A percentile compares a stretch with the other conserved stretches of the same genome.
These are phyloP conservation scores for Torulaspora maleeae DNA, from an alignment of 805 yeast genomes.

Conservation along the genomic window DNA sequence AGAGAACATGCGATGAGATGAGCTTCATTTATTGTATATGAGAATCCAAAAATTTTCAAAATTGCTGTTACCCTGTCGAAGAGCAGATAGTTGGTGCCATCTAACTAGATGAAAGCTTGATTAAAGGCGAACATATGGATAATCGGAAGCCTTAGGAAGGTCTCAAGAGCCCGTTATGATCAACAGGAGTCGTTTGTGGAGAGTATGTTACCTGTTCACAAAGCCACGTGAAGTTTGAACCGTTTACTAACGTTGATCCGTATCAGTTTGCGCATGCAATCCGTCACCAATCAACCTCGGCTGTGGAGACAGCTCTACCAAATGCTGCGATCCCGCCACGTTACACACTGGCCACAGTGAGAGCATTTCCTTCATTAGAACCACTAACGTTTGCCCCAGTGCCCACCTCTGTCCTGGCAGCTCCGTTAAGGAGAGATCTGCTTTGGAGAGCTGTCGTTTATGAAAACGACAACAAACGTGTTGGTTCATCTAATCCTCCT, in stretches of 20 bases:
- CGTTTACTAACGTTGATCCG: constrained; percentile 3
- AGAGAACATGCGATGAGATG: constrained; percentile 15
- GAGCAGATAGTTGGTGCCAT: background rate
- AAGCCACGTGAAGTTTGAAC: background rate
- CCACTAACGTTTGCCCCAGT: constrained; percentile 77
- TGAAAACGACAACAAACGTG: constrained; percentile 86
- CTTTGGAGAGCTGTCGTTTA: constrained; percentile 91
- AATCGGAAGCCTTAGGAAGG: background rate
- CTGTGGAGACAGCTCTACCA: constrained; percentile 13
- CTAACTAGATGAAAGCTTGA: background rate
- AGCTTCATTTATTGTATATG: constrained; percentile 4
- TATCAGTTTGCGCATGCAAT: constrained; percentile 4
- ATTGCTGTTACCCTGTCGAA: constrained; percentile 4
- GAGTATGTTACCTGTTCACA: constrained; percentile 5
- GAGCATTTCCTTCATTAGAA: constrained; percentile 86
- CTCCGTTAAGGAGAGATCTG: constrained; percentile 82
- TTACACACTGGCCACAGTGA: constrained; percentile 69
- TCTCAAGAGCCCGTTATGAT: background rate
- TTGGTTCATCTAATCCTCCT: constrained; percentile 82
- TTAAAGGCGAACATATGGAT: background rate
- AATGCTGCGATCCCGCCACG: constrained; percentile 50
- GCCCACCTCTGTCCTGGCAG: constrained; percentile 61
- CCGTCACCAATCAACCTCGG: constrained; percentile 15
- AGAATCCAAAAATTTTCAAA: constrained; percentile 14
- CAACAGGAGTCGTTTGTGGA: constrained; percentile 1